Conservation (phyloP, 2,329 filamentous ascomycete genomes). For the Drechslerella dactyloides region DNA sequence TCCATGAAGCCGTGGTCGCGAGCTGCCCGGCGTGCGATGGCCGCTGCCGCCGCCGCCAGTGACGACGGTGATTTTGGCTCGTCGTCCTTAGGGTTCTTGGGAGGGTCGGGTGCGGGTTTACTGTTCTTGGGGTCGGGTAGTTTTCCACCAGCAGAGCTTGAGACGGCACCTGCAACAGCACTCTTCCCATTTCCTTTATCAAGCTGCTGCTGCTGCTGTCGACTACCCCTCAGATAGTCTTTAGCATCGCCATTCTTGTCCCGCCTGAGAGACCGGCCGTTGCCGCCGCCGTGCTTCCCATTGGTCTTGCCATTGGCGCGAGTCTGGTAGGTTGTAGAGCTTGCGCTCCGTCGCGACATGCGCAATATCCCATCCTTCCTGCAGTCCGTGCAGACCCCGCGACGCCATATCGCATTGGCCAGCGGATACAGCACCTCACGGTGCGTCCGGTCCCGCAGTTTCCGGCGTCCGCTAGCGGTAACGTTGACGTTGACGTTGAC, state of each 20-base stretch:
- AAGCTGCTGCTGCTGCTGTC: conserved; percentile 5
- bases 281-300: conserved; percentile 23
- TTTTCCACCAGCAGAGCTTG: conserved; percentile 25
- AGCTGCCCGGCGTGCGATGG: conserved; percentile 50
- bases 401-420: conserved; percentile 48
- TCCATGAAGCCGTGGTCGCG: conserved; percentile 64
- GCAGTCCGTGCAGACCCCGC: conserved; percentile 44
- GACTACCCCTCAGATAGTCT: conserved; percentile 23
- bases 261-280: conserved; percentile 13
- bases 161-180: background rate
- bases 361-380: conserved; percentile 47
- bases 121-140: conserved; percentile 14
- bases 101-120: conserved; percentile 54
- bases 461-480: conserved; percentile 7
- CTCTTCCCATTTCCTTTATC: conserved; percentile 32
- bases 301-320: too few relatives aligned
- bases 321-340: too few relatives aligned
- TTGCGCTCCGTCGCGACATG: conserved; percentile 42
- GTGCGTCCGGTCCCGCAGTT: conserved; percentile 37
- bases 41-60: conserved; percentile 29
- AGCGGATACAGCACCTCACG: conserved; percentile 29
- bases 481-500: conserved; percentile 49
- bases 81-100: conserved; percentile 52
- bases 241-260: conserved; percentile 21
- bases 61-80: conserved; percentile 33